A percentile compares a stretch with the other conserved stretches of the same genome.
These are phyloP conservation scores for Fusarium nodosum DNA, from an alignment of 2,329 filamentous ascomycete genomes.

Conservation along the genomic window DNA sequence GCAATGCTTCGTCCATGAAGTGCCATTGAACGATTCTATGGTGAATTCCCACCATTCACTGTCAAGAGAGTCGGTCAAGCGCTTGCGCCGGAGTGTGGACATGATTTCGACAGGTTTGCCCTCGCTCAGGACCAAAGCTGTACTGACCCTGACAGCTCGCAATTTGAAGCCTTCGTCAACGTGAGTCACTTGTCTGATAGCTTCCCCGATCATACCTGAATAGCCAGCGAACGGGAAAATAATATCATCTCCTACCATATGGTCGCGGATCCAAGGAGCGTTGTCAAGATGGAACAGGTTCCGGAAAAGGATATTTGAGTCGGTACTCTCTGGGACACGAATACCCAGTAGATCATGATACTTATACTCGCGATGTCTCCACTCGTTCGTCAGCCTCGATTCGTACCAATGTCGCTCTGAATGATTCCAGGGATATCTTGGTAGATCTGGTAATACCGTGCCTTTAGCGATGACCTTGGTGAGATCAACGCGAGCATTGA, in stretches of 20 bases:
- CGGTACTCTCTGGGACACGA: slow-evolving; percentile 1
- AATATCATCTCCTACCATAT: slow-evolving; percentile 10
- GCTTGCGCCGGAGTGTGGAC: slow-evolving; percentile 7
- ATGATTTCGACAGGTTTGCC: slow-evolving; percentile 10
- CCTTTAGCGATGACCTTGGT: background rate
- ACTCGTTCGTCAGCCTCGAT: slow-evolving; percentile 2
- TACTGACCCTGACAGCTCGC: slow-evolving; percentile 9
- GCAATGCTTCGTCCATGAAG: slow-evolving; percentile 12
- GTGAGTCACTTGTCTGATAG: slow-evolving; percentile 3
- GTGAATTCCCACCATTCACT: slow-evolving; percentile 18
- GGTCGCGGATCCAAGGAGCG: slow-evolving; percentile 11
- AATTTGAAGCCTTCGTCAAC: slow-evolving; percentile 10
- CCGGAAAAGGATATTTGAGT: slow-evolving; percentile 4
- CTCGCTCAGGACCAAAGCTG: slow-evolving; percentile 2
- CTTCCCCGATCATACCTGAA: slow-evolving; percentile 11
- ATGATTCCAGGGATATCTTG: slow-evolving; percentile 15
- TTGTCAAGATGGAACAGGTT: slow-evolving; percentile 11
- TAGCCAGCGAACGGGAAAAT: slow-evolving; percentile 11
- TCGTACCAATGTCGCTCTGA: slow-evolving; percentile 11
- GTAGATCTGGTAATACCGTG: background rate
- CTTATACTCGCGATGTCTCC: background rate
- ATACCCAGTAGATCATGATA: slow-evolving; percentile 6
- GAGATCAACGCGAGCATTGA: slow-evolving; percentile 2
- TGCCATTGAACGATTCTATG: slow-evolving; percentile 7
- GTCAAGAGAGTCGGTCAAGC: slow-evolving; percentile 9